Evolutionary conservation across 495 filamentous ascomycete genomes (phyloP), one percentile per base, ranked within the genome.

Genomic region (Xylaria curta): DNA sequence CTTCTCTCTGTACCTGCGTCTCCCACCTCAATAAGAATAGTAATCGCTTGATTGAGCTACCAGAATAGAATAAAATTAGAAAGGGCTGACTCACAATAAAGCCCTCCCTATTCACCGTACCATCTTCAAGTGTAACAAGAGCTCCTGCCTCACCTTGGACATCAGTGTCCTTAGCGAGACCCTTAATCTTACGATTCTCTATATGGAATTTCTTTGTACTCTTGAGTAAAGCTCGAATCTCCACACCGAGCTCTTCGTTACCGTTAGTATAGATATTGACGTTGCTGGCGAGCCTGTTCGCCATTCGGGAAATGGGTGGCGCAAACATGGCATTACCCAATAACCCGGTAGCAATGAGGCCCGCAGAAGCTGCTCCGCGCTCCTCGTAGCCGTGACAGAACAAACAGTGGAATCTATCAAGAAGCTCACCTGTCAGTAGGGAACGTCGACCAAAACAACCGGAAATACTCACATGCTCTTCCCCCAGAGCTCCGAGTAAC

Each of bases 401-500:
- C 21, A 78, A 74, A 63, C 79, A 81, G 67, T 78, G 77, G 62
- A 78, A 81, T 67, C 65, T 67, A n/a, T 42, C 42, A 19, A 56
- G 8, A 47, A 38, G 28, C 13, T 56, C 49, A 58, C 72, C 3
- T 0, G 1, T 47, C 8, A 36, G 36, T 69, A 61, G 19, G 15
- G 2, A 2, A 28, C 63, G 38, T 15, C 15, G 0, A 78, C 82
- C 72, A 69, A 81, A 53, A 4, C 8, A 42, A 56, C 2, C 15
- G 19, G 36, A 56, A 56, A 56, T 5, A 67, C 65, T 67, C n/a
- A 67, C 84, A 86, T 82, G n/a, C 76, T 71, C 38, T 75, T 72
- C 0, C 76, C 81, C 83, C 83, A 86, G 54, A 76, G 72, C n/a
- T 83, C 81, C 19, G 36, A 70, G 69, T 82, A 84, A 1, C 84